Percentiles rank a stretch among this genome's conserved stretches.
Conservation (phyloP, 331 rosid genomes). For the Cydonia oblonga region DNA sequence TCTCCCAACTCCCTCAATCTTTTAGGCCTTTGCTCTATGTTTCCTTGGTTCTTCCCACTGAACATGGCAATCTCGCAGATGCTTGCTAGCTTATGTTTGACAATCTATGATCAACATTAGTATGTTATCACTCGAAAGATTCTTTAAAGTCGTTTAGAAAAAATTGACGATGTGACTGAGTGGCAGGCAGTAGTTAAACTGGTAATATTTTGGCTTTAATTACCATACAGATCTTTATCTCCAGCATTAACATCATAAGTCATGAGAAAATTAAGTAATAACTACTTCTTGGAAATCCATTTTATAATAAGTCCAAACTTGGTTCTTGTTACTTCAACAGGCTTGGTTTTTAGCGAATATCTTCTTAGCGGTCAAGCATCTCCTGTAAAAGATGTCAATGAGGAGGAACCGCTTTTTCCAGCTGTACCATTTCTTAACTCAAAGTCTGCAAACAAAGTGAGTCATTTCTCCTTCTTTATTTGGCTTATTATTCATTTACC, state of each 20-base stretch:
- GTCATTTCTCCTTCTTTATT: constrained; percentile 18
- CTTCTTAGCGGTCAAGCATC: constrained; percentile 86
- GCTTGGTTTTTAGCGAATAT: constrained; percentile 90
- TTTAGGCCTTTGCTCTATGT: not conserved
- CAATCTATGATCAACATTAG: too few relatives aligned
- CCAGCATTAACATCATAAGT: too few relatives aligned
- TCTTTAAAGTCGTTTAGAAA: too few relatives aligned
- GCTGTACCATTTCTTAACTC: constrained; percentile 53
- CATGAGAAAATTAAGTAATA: not conserved
- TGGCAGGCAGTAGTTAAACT: too few relatives aligned
- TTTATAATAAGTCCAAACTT: not conserved
- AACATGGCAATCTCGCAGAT: not conserved
- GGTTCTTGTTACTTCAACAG: constrained; percentile 35
- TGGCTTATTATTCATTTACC: not conserved
- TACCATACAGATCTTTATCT: too few relatives aligned
- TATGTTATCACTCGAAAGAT: too few relatives aligned
- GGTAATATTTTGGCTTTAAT: too few relatives aligned
- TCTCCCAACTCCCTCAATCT: not conserved
- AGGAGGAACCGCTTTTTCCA: constrained; percentile 87
- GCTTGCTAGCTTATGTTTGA: too few relatives aligned
- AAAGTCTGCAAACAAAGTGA: constrained; percentile 45
- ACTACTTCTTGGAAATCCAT: not conserved
- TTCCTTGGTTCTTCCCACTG: not conserved
- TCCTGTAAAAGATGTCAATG: constrained; percentile 74
- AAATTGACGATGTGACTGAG: too few relatives aligned